Conservation (phyloP, 495 filamentous ascomycete species). For the Lasiosphaeria ovina region DNA sequence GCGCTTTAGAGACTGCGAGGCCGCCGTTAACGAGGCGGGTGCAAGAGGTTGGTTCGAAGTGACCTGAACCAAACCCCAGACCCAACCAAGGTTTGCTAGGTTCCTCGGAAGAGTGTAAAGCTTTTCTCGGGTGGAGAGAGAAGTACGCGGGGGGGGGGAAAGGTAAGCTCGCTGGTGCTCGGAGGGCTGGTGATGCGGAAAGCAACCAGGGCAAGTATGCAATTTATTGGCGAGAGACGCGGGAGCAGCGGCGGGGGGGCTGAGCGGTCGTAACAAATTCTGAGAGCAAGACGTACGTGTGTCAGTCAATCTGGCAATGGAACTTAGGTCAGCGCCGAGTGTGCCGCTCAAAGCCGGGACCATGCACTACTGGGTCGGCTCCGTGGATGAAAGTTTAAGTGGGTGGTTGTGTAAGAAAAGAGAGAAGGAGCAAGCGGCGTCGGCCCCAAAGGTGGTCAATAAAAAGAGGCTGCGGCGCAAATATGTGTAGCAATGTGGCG, state of each 20-base stretch:
- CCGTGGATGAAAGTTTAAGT: background rate
- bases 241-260: slow-evolving; percentile 20
- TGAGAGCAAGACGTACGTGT: background rate
- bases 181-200: background rate
- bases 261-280: slow-evolving; percentile 10
- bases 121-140: background rate
- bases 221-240: slow-evolving; percentile 9
- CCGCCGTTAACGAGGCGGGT: slow-evolving; percentile 3
- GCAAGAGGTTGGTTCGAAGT: background rate
- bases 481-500: background rate
- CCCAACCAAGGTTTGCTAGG: slow-evolving; percentile 8
- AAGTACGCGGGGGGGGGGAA: background rate
- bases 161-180: background rate
- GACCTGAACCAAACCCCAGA: background rate
- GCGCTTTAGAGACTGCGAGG: background rate
- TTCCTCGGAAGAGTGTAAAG: background rate
- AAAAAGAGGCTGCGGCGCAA: background rate
- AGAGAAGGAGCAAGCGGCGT: background rate
- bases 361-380: background rate
- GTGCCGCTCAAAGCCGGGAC: background rate
- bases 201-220: background rate
- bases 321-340: background rate
- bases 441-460: background rate
- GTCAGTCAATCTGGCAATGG: background rate
- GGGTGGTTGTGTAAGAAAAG: background rate